Percentiles rank a stretch among this genome's conserved stretches.
Evolutionary conservation across 2,329 filamentous ascomycete species (phyloP).

Genomic region (Alternaria ventricosa): DNA sequence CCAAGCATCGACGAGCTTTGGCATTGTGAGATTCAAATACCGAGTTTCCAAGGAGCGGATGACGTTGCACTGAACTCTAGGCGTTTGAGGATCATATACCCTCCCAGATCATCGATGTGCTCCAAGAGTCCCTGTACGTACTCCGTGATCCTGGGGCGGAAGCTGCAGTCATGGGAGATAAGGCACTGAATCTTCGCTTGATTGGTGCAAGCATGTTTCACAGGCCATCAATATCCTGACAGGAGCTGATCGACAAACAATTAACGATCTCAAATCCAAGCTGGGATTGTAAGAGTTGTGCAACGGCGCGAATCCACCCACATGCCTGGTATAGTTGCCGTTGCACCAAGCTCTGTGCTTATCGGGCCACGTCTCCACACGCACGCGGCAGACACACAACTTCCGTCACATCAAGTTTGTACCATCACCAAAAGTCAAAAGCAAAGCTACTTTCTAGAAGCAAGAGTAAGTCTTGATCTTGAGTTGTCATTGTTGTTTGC

Average conservation of each 20-base stretch:
- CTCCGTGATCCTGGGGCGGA: not conserved
- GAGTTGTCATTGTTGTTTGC: not conserved
- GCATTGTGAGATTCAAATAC: not conserved
- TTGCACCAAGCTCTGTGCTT: not conserved
- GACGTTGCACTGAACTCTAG: slow-evolving; percentile 10
- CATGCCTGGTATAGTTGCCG: not conserved
- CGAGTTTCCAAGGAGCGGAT: slow-evolving; percentile 1
- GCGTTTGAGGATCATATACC: not conserved
- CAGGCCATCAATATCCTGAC: slow-evolving; percentile 9
- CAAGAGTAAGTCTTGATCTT: not conserved
- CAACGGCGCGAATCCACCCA: not conserved
- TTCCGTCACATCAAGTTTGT: not conserved
- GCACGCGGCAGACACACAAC: not conserved
- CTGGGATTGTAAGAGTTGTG: not conserved
- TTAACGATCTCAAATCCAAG: not conserved
- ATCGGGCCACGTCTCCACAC: slow-evolving; percentile 10
- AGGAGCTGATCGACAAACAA: slow-evolving; percentile 11
- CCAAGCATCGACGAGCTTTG: not conserved
- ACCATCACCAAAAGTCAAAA: slow-evolving; percentile 1
- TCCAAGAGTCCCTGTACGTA: not conserved
- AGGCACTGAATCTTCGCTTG: slow-evolving; percentile 24
- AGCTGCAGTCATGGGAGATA: slow-evolving; percentile 49
- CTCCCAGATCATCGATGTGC: not conserved
- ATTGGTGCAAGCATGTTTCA: slow-evolving; percentile 22
- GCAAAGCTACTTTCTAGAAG: not conserved